phyloP scores from a whole-genome alignment of 306 rosid genomes.

The Dalbergia cultrata region DNA sequence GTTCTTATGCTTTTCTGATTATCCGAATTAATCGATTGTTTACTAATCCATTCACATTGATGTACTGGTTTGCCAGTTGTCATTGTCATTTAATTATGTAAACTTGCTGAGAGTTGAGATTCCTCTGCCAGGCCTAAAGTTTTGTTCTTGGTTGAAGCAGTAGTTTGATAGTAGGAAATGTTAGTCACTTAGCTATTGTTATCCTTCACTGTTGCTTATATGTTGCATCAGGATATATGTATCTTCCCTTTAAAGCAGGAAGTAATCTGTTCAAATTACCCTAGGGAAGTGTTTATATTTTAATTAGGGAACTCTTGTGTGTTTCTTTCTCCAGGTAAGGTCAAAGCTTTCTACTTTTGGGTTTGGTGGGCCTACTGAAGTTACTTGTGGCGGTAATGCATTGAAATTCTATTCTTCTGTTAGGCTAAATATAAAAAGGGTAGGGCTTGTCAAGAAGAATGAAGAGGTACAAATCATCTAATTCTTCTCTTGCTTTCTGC shows the following conservation, averaged over 20 bases:
- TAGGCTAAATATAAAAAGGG: conserved; percentile 76
- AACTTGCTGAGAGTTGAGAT: conserved; percentile 25
- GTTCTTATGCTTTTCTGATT: conserved; percentile 2
- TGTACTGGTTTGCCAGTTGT: not conserved
- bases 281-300: conserved; percentile 17
- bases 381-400: conserved; percentile 97
- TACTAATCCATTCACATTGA: not conserved
- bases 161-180: conserved; percentile 21
- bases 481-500: conserved; percentile 8
- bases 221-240: not conserved
- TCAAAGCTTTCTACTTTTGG: conserved; percentile 88
- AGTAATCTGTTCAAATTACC: conserved; percentile 21
- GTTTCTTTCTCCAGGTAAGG: conserved; percentile 66
- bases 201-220: conserved; percentile 18
- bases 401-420: conserved; percentile 93
- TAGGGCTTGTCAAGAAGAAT: conserved; percentile 79
- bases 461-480: conserved; percentile 74
- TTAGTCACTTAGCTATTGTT: conserved; percentile 19
- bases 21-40: conserved; percentile 3
- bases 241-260: conserved; percentile 6
- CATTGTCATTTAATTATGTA: conserved; percentile 6
- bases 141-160: conserved; percentile 22
- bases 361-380: conserved; percentile 88
- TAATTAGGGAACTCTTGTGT: conserved; percentile 38
- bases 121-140: conserved; percentile 24